Conservation (phyloP, 1,284 basidiomycete species). For the Puccinia triticina region DNA sequence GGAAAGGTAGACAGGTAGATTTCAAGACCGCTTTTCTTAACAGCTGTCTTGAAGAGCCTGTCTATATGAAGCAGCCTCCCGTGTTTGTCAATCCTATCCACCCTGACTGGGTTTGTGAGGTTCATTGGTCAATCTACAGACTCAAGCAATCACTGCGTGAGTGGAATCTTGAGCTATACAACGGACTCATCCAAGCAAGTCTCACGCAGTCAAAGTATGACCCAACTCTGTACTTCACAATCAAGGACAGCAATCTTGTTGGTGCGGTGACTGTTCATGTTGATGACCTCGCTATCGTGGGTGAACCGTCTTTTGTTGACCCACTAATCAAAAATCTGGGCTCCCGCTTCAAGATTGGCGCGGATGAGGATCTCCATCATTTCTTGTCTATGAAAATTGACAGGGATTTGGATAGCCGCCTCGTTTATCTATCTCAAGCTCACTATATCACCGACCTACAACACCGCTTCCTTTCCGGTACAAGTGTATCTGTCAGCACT, state of each 20-base stretch:
- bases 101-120: neutral
- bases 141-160: neutral
- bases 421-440: too few relatives aligned
- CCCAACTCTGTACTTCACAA: neutral
- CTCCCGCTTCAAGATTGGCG: neutral
- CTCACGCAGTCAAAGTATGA: neutral
- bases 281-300: neutral
- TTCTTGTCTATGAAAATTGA: too few relatives aligned
- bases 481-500: too few relatives aligned
- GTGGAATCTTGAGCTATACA: neutral
- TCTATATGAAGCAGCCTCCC: constrained; percentile 5
- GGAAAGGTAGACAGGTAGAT: too few relatives aligned
- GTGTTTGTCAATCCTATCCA: neutral
- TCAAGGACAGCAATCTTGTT: neutral
- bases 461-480: too few relatives aligned
- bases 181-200: neutral
- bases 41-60: neutral
- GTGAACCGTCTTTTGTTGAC: neutral
- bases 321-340: neutral
- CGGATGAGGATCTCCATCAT: too few relatives aligned
- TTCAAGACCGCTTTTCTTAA: neutral
- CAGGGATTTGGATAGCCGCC: too few relatives aligned
- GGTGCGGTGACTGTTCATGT: neutral
- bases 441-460: too few relatives aligned
- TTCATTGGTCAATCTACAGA: neutral